These are phyloP conservation scores for Silene latifolia DNA, from an alignment of 148 eudicot genomes.

Conservation along the genomic window DNA sequence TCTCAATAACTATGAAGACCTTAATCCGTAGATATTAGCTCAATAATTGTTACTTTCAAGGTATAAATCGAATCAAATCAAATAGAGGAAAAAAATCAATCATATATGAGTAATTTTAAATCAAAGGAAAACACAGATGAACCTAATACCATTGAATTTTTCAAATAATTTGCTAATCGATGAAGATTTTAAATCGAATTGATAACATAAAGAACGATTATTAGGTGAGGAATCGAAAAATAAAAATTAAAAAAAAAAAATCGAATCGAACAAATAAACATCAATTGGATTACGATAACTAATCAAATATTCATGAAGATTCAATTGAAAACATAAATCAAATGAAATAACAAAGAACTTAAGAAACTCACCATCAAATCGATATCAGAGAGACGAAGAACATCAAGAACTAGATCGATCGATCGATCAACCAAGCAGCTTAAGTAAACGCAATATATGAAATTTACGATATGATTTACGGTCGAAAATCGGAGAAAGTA, in stretches of 20 bases:
- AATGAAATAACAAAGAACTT: neutral
- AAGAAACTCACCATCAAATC: neutral
- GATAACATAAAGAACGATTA: no score
- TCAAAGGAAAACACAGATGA: neutral
- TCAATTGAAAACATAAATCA: neutral
- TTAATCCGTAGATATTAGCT: no score
- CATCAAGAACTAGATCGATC: neutral
- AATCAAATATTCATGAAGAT: neutral
- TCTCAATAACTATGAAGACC: no score
- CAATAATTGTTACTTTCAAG: no score
- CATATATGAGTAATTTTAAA: no score
- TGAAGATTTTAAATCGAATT: no score
- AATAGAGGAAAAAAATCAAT: no score
- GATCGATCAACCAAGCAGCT: neutral
- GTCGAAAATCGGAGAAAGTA: neutral
- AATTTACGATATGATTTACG: neutral
- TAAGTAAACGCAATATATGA: no score
- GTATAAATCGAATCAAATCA: neutral
- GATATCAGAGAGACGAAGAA: neutral
- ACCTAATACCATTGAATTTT: neutral
- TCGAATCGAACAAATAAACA: no score
- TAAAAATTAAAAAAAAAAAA: no score
- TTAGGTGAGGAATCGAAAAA: no score
- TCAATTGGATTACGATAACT: no score
- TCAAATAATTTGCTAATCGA: rapidly evolving